These are phyloP conservation scores for Tolypocladium capitatum DNA, from an alignment of 2,329 filamentous ascomycete genomes.

Conservation along the genomic window DNA sequence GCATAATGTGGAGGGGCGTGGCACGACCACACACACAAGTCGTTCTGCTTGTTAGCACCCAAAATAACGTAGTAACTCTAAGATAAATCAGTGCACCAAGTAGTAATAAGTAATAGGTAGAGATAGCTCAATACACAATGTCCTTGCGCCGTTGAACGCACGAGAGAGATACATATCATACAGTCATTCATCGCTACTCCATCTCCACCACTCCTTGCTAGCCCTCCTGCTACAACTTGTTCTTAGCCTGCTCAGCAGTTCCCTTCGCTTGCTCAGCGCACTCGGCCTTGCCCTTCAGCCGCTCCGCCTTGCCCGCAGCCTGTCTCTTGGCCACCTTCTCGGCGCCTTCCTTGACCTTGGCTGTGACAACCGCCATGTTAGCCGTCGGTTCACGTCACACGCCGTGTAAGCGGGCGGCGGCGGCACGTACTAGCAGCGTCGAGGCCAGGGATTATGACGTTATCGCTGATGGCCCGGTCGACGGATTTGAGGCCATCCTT, in stretches of 20 bases:
- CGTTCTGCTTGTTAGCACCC: background rate
- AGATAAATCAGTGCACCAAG: background rate
- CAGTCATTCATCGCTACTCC: background rate
- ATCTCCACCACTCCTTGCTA: too few relatives aligned
- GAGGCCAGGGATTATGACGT: constrained; percentile 49
- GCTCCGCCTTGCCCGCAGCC: constrained; percentile 19
- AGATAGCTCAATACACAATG: background rate
- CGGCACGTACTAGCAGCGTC: constrained; percentile 38
- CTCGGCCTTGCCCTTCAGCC: constrained; percentile 23
- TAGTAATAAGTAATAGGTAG: background rate
- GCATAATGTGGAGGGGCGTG: background rate
- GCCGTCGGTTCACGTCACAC: background rate
- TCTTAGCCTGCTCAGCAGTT: constrained; percentile 22
- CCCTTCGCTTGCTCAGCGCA: constrained; percentile 28
- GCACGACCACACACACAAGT: background rate
- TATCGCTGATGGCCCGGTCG: constrained; percentile 46
- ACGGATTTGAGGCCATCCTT: constrained; percentile 48
- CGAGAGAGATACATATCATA: background rate
- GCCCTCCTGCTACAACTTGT: background rate
- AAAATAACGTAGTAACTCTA: background rate
- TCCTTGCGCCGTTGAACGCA: background rate
- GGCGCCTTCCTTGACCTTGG: constrained; percentile 36
- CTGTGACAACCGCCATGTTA: constrained; percentile 8
- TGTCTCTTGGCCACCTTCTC: constrained; percentile 21
- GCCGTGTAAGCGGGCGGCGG: background rate